Evolutionary conservation across 805 yeast genomes (phyloP), one percentile per base, ranked within the genome.

Genomic region (Candida incommunis): DNA sequence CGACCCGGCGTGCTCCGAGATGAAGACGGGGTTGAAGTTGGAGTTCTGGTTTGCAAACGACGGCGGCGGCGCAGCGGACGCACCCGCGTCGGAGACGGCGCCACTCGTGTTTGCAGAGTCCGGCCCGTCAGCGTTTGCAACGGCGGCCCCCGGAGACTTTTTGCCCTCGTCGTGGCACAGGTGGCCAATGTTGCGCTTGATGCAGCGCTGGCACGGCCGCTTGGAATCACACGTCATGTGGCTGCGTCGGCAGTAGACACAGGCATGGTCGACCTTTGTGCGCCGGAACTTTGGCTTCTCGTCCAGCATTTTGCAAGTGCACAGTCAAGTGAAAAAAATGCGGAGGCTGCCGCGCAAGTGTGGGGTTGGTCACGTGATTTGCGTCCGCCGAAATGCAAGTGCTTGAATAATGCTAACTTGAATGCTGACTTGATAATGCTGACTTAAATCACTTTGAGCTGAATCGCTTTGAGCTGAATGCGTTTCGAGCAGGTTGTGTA

Each of bases 201-300:
- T 69, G 62, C 97, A 88, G 40, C 96, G 69, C 43, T 78, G 74
- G 56, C 95, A 84, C 4, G 92, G 80, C 50, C 65, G 71, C 78
- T 54, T 85, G 62, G 18, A 81, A 60, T 87, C 95, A 64, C 97
- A 88, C 24, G 86, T 82, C 88, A 88, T 84, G 60, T 88, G 97
- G 0, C 95, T 84, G 45, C 97, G 68, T 34, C 96, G 74, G 59
- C 96, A 88, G 57, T 83, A 88, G 1, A 88, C 82, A 64, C 97
- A 88, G 0, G 97, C 94, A 22, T 51, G 59, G 48, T 54, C 60
- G 15, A 54, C 61, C 43, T 59, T 59, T 13, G 47, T 51, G 20
- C 56, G 44, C 27, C 43, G 31, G 9, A 43, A 23, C 41, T 46
- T 46, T 20, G 24, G 16, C 21, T 20, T 45, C 22, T 35, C 47